Evolutionary conservation across 768 basidiomycete genomes (phyloP).

Genomic region (Mycena rosella): DNA sequence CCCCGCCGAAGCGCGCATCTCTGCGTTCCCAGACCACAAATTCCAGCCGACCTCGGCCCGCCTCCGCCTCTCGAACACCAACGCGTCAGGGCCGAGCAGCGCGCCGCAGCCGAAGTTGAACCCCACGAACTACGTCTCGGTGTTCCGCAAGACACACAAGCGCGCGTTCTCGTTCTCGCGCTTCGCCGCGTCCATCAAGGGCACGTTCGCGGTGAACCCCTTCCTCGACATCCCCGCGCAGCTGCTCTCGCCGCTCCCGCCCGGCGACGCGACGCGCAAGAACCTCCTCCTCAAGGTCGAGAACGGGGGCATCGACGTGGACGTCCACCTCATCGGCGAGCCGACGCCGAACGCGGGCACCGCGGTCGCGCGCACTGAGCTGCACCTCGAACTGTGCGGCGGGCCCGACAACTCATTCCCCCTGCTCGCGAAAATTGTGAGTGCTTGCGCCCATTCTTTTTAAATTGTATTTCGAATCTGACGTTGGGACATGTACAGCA

Average conservation of each 20-base stretch:
- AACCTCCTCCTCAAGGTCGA: slow-evolving; percentile 56
- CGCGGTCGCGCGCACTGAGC: slow-evolving; percentile 42
- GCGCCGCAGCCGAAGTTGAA: slow-evolving; percentile 27
- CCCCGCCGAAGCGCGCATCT: slow-evolving; percentile 19
- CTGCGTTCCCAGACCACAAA: slow-evolving; percentile 33
- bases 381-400: slow-evolving; percentile 48
- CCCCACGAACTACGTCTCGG: slow-evolving; percentile 49
- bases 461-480: no score
- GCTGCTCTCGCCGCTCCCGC: slow-evolving; percentile 48
- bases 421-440: slow-evolving; percentile 54
- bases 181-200: slow-evolving; percentile 47
- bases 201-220: slow-evolving; percentile 56
- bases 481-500: slow-evolving; percentile 43
- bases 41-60: slow-evolving; percentile 9
- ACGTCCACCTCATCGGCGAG: slow-evolving; percentile 53
- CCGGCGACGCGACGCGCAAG: slow-evolving; percentile 47
- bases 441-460: slow-evolving; percentile 24
- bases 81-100: neutral
- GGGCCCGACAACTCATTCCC: slow-evolving; percentile 44
- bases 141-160: slow-evolving; percentile 46
- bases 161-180: slow-evolving; percentile 38
- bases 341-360: slow-evolving; percentile 11
- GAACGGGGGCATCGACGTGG: slow-evolving; percentile 56
- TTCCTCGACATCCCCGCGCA: slow-evolving; percentile 53
- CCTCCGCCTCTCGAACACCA: slow-evolving; percentile 13